These are phyloP conservation scores for Scheffersomyces illinoinensis DNA, from an alignment of 1,139 yeast species.

Conservation along the genomic window DNA sequence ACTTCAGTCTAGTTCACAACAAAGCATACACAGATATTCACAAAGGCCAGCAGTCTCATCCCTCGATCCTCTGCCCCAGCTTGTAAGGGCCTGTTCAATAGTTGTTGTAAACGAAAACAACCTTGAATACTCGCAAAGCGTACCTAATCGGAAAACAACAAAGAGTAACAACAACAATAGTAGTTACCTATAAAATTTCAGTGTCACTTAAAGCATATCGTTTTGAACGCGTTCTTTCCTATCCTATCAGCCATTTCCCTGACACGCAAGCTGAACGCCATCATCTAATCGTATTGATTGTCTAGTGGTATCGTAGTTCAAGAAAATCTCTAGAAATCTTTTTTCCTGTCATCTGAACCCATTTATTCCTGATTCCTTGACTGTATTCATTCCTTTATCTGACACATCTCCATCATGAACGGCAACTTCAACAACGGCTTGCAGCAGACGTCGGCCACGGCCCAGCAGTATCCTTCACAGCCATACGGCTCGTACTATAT, in stretches of 20 bases:
- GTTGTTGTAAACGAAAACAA: neutral
- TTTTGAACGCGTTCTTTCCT: neutral
- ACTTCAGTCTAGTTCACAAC: neutral
- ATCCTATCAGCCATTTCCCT: neutral
- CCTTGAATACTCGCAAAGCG: neutral
- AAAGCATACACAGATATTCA: neutral
- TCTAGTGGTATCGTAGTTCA: neutral
- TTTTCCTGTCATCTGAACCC: neutral
- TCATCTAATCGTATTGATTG: neutral
- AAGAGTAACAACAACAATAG: neutral
- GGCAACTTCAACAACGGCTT: constrained; percentile 12
- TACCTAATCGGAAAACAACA: neutral
- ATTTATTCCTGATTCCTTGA: neutral
- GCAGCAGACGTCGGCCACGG: constrained; percentile 10
- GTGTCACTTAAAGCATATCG: neutral
- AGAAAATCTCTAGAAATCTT: neutral
- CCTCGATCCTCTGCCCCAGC: neutral
- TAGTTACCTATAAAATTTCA: neutral
- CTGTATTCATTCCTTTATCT: constrained; percentile 1
- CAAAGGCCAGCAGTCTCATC: neutral
- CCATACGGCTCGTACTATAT: constrained; percentile 23
- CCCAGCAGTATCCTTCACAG: constrained; percentile 15
- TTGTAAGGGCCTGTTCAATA: neutral
- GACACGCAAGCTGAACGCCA: neutral
- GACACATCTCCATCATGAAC: constrained; percentile 8